phyloP scores from a whole-genome alignment of 768 basidiomycete species.

The Podaxis sp. region DNA sequence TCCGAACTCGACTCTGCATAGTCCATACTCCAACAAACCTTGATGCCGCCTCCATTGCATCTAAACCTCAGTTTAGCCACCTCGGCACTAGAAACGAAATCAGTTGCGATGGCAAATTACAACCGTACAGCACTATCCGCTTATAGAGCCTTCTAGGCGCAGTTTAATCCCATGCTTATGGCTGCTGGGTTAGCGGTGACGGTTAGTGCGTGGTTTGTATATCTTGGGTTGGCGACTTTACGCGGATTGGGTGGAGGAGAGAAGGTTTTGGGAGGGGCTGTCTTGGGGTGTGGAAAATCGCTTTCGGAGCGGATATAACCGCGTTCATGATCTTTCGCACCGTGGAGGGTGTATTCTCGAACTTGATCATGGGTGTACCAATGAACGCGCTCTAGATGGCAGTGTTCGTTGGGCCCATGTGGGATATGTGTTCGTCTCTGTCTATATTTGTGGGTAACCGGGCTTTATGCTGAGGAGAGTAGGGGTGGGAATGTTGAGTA shows the following conservation, averaged over 20 bases:
- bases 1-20: slow-evolving; percentile 71
- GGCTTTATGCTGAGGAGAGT: neutral
- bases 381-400: neutral
- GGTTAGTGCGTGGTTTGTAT: no score
- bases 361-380: no score
- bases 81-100: no score
- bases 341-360: neutral
- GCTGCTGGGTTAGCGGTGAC: no score
- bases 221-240: no score
- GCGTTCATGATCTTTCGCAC: neutral
- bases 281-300: neutral
- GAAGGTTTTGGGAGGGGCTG: neutral
- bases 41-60: slow-evolving; percentile 6
- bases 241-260: no score
- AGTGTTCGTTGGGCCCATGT: slow-evolving; percentile 3
- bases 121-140: no score
- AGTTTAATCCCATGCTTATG: no score
- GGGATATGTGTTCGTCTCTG: neutral
- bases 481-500: slow-evolving; percentile 19
- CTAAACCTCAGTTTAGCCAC: no score
- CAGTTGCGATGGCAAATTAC: no score
- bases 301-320: neutral
- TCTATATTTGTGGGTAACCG: neutral
- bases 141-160: no score
- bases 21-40: slow-evolving; percentile 22